phyloP scores from a whole-genome alignment of 2,329 filamentous ascomycete species.

The Exophiala calicioides region DNA sequence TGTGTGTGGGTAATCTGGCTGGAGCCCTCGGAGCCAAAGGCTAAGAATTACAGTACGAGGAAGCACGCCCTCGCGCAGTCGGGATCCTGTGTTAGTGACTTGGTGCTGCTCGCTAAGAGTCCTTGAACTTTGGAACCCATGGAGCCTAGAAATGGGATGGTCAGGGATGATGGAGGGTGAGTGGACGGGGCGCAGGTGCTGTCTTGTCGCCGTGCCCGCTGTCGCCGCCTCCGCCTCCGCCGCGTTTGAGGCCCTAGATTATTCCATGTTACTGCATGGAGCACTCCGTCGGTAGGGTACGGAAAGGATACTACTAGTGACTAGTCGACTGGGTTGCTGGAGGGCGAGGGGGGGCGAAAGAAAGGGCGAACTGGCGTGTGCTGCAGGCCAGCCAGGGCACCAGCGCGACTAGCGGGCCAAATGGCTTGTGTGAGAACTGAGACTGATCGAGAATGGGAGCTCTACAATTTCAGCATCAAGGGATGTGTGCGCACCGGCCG shows the following conservation, averaged over 20 bases:
- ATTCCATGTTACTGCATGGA: no score
- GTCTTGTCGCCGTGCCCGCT: no score
- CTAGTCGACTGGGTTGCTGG: not conserved
- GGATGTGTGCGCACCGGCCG: conserved; percentile 1
- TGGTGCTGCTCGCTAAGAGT: no score
- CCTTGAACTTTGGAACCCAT: no score
- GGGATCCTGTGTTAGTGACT: no score
- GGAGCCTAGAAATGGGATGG: no score
- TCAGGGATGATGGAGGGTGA: no score
- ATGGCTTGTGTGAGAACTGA: conserved; percentile 1
- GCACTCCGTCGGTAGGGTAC: not conserved
- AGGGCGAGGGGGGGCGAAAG: not conserved
- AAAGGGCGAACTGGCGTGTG: not conserved
- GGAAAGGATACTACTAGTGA: not conserved
- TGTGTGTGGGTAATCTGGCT: not conserved
- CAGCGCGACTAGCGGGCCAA: not conserved
- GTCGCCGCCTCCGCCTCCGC: no score
- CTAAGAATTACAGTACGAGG: not conserved
- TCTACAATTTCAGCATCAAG: conserved; percentile 2
- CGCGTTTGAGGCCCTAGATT: no score
- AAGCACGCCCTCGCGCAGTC: no score
- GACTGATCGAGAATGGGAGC: not conserved
- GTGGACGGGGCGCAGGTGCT: no score
- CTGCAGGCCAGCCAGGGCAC: conserved; percentile 1
- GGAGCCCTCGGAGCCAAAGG: not conserved